Evolutionary conservation across 345 rosid species (phyloP).

Genomic region (Eutrema japonicum): DNA sequence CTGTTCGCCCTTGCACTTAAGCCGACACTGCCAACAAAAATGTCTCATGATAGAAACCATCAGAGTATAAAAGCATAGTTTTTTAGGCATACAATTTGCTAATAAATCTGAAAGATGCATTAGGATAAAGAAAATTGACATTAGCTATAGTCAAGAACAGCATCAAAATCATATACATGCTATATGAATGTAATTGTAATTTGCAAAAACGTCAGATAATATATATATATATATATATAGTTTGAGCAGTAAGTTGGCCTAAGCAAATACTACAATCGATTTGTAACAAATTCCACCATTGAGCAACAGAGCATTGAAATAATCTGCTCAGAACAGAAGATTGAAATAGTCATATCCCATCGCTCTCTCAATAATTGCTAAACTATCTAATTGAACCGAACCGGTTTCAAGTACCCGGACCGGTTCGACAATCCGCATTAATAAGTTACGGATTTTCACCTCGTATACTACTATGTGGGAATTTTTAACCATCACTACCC

Average conservation of each 20-base stretch:
- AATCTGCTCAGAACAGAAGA: background rate
- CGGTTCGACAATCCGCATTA: conserved; percentile 5
- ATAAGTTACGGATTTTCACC: too few species aligned
- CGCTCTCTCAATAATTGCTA: background rate
- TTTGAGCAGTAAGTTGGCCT: background rate
- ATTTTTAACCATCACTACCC: too few species aligned
- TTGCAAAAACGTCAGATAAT: background rate
- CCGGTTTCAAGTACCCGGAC: background rate
- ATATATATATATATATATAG: background rate
- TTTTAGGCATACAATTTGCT: background rate
- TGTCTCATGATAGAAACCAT: background rate
- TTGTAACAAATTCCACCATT: background rate
- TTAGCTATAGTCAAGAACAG: background rate
- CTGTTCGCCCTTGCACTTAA: too few species aligned
- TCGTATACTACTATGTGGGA: too few species aligned
- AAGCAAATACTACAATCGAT: background rate
- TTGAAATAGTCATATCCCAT: too few species aligned
- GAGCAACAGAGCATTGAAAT: background rate
- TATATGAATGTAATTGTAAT: background rate
- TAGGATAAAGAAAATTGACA: background rate
- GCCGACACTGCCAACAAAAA: too few species aligned
- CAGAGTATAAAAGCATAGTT: background rate
- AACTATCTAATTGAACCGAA: background rate
- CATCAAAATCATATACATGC: background rate
- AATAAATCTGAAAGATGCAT: background rate